phyloP scores from a whole-genome alignment of 306 rosid species.

The Prunus mira region DNA sequence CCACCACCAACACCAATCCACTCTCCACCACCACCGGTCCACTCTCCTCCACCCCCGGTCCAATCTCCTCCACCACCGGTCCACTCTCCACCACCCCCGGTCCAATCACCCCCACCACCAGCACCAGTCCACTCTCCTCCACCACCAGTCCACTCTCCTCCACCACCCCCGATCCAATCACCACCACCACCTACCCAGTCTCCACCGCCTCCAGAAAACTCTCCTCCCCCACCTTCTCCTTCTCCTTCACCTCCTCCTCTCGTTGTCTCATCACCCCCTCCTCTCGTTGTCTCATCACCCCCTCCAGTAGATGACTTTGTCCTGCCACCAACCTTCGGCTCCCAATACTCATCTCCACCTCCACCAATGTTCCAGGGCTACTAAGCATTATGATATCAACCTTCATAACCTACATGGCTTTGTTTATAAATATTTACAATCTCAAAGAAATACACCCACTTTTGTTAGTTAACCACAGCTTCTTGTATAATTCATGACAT shows the following conservation, averaged over 20 bases:
- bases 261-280: not conserved
- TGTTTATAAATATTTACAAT: conserved; percentile 19
- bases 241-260: conserved; percentile 10
- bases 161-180: conserved; percentile 2
- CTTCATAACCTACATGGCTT: not conserved
- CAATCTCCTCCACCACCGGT: not conserved
- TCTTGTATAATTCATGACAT: conserved; percentile 2
- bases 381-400: conserved; percentile 11
- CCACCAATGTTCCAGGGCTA: conserved; percentile 39
- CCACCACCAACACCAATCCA: not conserved
- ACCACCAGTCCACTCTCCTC: not conserved
- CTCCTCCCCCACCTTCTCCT: not conserved
- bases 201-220: not conserved
- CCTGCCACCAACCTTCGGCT: conserved; percentile 31
- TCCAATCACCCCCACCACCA: conserved; percentile 10
- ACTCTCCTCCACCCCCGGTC: not conserved
- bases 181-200: not conserved
- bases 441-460: conserved; percentile 22
- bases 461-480: conserved; percentile 32
- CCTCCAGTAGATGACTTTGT: conserved; percentile 12
- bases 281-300: conserved; percentile 2
- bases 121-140: not conserved
- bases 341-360: conserved; percentile 32
- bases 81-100: not conserved
- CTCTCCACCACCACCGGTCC: not conserved